Base-by-base conservation (phyloP, 192 early-diverging fungal species). In the Linnemannia schmuckeri region DNA sequence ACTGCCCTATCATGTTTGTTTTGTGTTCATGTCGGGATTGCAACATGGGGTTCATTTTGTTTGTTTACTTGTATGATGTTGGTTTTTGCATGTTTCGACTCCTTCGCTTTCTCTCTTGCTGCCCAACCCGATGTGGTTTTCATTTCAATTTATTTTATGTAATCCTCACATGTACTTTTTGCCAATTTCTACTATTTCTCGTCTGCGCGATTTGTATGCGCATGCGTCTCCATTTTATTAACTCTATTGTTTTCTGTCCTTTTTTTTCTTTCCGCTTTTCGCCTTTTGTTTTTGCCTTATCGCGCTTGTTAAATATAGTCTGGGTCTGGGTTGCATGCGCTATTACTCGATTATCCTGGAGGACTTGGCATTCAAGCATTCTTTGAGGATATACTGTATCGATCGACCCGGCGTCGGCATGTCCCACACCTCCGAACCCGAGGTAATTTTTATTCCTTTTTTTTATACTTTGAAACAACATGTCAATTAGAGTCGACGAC, bases 341-440 rank as follows among this genome's bases (percentile, higher is more conserved):
- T 89, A 89, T 77, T 89, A 87, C 47, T 87, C 85, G 38, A 78
- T 87, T 68, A 87, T 89, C 47, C 82, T 89, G 38, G 88, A 89
- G 42, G 88, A 89, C 40, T 74, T 89, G 52, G 88, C 88, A 17
- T 87, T 78, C 66, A 89, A 87, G 66, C 85, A 89, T 44, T 76
- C 76, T 35, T 75, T 89, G 49, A 87, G 88, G 78, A 87, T 89
- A 77, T 87, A 87, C 54, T 89, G 88, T 77, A 86, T 87, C 40
- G 88, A 89, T 54, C 83, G 88, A 69, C 88, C 88, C 24, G 88
- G 88, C 13, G 82, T 87, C 9, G 88, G 88, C n/a, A 82, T 87
- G 70, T 89, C 88, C 18, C 84, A 89, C 42, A 77, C 85, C 6
- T 22, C 79, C 4, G 79, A 81, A n/a, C 85, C 85, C 15, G 85